Evolutionary conservation across 1,284 basidiomycete genomes (phyloP), one percentile per base, ranked within the genome.

Genomic region (Trichosporon ovoides): DNA sequence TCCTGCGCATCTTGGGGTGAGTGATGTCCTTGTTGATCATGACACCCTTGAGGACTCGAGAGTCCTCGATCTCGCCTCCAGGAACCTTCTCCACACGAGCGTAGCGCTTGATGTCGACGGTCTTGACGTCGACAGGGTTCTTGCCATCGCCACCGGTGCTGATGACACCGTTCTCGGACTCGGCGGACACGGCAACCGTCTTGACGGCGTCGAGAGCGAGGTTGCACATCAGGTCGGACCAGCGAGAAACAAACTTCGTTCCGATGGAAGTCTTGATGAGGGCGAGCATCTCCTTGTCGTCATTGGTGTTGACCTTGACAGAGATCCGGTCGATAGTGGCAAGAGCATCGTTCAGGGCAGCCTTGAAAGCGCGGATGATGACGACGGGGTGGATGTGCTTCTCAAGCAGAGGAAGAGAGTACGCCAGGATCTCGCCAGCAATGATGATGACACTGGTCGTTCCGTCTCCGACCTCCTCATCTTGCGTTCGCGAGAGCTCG

Each of bases 1-100:
- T 81, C 61, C 95, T 79, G 60, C 94, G 82, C 95, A 98, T 98
- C 73, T 91, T 89, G 24, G 95, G 94, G 78, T 98, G 96, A 0
- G 94, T 97, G 67, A 98, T 90, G 76, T 98, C 95, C 82, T 98
- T 98, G 85, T 97, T 98, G 72, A 98, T 78, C 88, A 98, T 94
- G 60, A 98, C 88, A 55, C 95, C 94, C 61, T 84, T 85, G 61
- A 98, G 78, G 1, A 98, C 95, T 58, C 81, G 79, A 65, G 88
- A 91, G 61, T 95, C 84, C 79, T 98, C 96, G 70, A 98, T 98
- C 79, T 95, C 93, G 20, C 94, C 95, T 20, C 95, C 95, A 2
- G 94, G 92, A 6, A 98, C 84, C 80, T 98, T 98, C 79, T 98
- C 95, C 7, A 98, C 91, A 33, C 94, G 85, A 2, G 94, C 94